Evolutionary conservation across 345 rosid genomes (phyloP), one percentile per base, ranked within the genome.

Genomic region (Punica granatum): DNA sequence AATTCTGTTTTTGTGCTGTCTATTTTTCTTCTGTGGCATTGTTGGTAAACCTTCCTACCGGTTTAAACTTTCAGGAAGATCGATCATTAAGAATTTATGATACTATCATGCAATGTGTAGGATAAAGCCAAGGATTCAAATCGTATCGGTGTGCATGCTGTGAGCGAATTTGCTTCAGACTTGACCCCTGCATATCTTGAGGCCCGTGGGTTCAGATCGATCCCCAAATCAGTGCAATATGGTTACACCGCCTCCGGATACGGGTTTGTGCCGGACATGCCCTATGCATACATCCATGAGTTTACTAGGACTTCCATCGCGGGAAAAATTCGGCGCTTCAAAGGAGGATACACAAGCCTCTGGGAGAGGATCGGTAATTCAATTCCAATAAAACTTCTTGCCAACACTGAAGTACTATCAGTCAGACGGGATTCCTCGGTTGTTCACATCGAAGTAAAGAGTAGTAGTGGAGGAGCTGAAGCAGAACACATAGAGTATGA

Each of bases 221-320:
- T 87, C 65, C 92, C 92, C 19, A 73, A 78, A 58, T 83, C 89
- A 6, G 86, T 87, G 46, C 88, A 83, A 64, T 83, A 85, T 73
- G 92, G 92, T 49, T 87, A 85, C 68, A 87, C 89, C n/a, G 92
- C 92, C 73, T 87, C 92, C 11, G 89, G 92, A 6, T 87, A 87
- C 48, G 92, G 92, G 46, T 85, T 76, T 39, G 81, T 83, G 44
- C 86, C 80, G 73, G 89, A 87, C 74, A 87, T 87, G 92, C 85
- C 92, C 33, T 87, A 87, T 54, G 88, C 89, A 12, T 87, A 83
- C 71, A 63, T 87, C 41, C 92, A 87, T 53, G 92, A 87, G 73
- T 87, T 87, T 71, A 85, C 86, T 39, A 62, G 84, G 64, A 87
- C 89, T 63, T 84, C 89, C 64, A 87, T 87, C 88, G 92, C 92